Evolutionary conservation across 768 basidiomycete genomes (phyloP), one percentile per base, ranked within the genome.

Genomic region (Suillus americanus): DNA sequence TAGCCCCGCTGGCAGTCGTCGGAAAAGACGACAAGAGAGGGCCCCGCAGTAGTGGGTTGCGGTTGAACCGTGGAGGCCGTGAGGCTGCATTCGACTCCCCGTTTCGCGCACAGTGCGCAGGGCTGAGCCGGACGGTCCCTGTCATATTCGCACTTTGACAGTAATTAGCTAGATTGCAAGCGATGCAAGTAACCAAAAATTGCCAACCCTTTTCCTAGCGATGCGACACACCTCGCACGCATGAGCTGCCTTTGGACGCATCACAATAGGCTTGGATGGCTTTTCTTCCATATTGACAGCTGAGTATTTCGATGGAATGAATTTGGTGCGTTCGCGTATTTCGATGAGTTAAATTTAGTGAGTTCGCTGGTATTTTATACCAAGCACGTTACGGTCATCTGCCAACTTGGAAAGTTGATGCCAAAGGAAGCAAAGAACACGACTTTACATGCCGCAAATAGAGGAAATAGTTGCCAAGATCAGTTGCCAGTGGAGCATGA

Each of bases 51-150:
- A 14, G 13, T 20, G 8, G 61, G 57, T 53, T 64, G 69, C 40
- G 33, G 59, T 33, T 55, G 54, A 51, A 57, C 63, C 63, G 48
- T 63, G 55, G 56, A 64, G 48, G n/a, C 55, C 37, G 65, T 2
- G 13, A 75, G 50, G 41, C 18, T 62, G 35, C 73, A 74, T 0
- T 63, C 46, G 10, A 68, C 9, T 25, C 30, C 30, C 16, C 66
- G 67, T 40, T 1, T 48, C 55, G 66, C 51, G 65, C 73, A 74
- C 35, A 72, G 72, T 64, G 64, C 56, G 38, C 73, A 74, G 43
- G 72, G 65, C 5, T 55, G 63, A 66, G 57, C 28, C 1, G 57
- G 57, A 28, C 71, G 65, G 25, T 46, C 55, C 28, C 28, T 61
- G 23, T 66, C 70, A 12, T 65, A 75, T 25, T 70, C 64, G 4